A percentile compares a stretch with the other conserved stretches of the same genome.
These are phyloP conservation scores for Staphylotrichum tortipilum DNA, from an alignment of 495 filamentous ascomycete genomes.

Conservation along the genomic window DNA sequence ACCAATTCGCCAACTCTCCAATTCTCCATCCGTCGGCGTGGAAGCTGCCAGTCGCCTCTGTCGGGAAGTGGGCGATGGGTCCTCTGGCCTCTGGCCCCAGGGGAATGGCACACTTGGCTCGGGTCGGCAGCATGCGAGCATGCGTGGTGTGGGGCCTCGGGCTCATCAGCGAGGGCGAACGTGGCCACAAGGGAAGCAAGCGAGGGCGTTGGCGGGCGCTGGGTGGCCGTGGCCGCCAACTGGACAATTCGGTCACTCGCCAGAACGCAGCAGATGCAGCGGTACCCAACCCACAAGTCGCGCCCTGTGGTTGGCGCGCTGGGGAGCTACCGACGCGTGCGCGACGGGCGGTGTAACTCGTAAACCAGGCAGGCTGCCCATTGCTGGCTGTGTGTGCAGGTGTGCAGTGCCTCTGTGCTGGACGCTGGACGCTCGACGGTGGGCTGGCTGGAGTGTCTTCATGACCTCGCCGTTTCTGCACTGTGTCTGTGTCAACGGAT, in stretches of 20 bases:
- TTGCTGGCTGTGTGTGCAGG: no score
- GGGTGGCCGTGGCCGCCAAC: background rate
- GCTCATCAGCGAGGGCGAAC: constrained; percentile 8
- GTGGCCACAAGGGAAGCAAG: constrained; percentile 17
- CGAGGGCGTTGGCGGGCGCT: background rate
- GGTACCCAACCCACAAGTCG: constrained; percentile 24
- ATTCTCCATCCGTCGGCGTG: background rate
- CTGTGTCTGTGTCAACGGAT: background rate
- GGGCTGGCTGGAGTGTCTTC: no score
- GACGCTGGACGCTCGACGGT: no score
- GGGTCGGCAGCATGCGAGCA: constrained; percentile 6
- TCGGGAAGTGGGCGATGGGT: background rate
- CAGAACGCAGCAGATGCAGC: constrained; percentile 19
- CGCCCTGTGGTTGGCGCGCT: constrained; percentile 1
- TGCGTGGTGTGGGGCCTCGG: constrained; percentile 5
- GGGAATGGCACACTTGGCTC: constrained; percentile 13
- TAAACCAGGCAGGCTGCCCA: constrained; percentile 5
- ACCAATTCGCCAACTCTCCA: background rate
- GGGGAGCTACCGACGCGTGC: constrained; percentile 11
- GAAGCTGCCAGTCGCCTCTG: no score
- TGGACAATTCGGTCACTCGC: constrained; percentile 5
- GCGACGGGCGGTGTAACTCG: constrained; percentile 20
- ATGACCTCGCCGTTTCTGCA: no score
- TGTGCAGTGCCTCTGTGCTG: no score
- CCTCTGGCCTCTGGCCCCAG: background rate